Base-by-base conservation (phyloP, 2,329 filamentous ascomycete genomes). In the Aureobasidium mangrovei region DNA sequence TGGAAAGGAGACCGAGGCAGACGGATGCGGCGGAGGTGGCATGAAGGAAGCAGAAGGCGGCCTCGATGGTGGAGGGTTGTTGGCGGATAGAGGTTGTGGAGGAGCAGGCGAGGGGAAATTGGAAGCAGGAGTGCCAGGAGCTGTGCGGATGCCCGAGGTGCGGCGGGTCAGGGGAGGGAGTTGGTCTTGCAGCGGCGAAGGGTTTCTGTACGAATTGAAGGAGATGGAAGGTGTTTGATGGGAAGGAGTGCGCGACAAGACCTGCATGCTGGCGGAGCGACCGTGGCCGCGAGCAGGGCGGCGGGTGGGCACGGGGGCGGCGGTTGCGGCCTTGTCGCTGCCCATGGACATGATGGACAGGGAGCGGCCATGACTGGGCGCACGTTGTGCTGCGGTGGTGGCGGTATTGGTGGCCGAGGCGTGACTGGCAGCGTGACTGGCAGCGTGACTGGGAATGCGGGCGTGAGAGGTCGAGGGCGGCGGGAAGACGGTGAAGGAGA, bases 241-340 rank as follows among this genome's bases (percentile, higher is more conserved):
- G 6, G 49, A 53, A 6, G 29, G 48, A 7, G 55, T 52, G 39
- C 59, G 56, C 33, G 61, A 53, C 59, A 81, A 67, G 60, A 91
- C 85, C 67, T 95, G 90, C 57, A 95, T 72, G 72, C 90, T 95
- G 27, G 88, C 82, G 36, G 89, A 89, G 51, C 90, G 79, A 45
- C 77, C 82, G 73, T 95, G 90, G 4, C 84, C 80, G 61, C 82
- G 81, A 18, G 64, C 66, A 24, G 81, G 66, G 65, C 7, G 64
- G 61, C 7, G 55, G 6, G 10, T 33, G 28, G 35, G 12, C 9
- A 52, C 29, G 12, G 54, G 52, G 4, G 51, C 46, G 27, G 65
- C 63, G 45, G 59, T 62, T 3, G 65, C 64, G 2, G 65, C 63
- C 1, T 63, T 63, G 58, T 76, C 72, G 32, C 73, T 74, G 6